These are phyloP conservation scores for Gossypium laxum DNA, from an alignment of 441 rosid species.

Conservation along the genomic window DNA sequence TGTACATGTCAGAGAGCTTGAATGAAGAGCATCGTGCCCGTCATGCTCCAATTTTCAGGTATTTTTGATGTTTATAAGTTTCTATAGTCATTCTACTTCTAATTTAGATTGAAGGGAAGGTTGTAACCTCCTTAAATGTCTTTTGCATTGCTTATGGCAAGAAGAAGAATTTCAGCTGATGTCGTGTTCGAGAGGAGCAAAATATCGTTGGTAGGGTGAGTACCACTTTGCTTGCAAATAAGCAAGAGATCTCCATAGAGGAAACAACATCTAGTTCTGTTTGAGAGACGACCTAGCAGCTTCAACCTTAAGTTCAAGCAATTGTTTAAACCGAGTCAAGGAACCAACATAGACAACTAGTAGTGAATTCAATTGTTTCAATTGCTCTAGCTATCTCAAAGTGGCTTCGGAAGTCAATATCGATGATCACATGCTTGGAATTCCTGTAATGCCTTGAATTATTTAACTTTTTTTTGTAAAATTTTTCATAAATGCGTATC, in stretches of 20 bases:
- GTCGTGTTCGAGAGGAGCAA: constrained; percentile 28
- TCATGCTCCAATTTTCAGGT: constrained; percentile 41
- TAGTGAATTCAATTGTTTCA: no score
- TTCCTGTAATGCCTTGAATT: no score
- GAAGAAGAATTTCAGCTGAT: constrained; percentile 15
- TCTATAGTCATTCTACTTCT: constrained; percentile 21
- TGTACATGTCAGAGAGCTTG: constrained; percentile 17
- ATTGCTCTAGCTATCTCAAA: no score
- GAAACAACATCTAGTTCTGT: constrained; percentile 79
- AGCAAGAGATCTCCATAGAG: constrained; percentile 78
- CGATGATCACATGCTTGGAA: no score
- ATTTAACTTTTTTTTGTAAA: no score
- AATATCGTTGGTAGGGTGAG: constrained; percentile 46
- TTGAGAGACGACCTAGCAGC: constrained; percentile 41
- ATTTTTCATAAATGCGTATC: no score
- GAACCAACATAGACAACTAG: no score
- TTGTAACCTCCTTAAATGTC: constrained; percentile 60
- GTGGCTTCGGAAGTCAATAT: no score
- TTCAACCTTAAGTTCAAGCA: no score
- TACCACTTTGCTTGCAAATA: constrained; percentile 25
- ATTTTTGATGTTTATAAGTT: constrained; percentile 34
- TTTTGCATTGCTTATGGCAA: constrained; percentile 48
- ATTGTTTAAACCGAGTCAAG: no score
- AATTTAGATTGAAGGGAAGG: constrained; percentile 25
- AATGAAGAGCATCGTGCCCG: constrained; percentile 34